Percentiles rank a stretch among this genome's conserved stretches.
Conservation (phyloP, 176 grass and related monocot species). For the Hsuehochloa calcarea region DNA sequence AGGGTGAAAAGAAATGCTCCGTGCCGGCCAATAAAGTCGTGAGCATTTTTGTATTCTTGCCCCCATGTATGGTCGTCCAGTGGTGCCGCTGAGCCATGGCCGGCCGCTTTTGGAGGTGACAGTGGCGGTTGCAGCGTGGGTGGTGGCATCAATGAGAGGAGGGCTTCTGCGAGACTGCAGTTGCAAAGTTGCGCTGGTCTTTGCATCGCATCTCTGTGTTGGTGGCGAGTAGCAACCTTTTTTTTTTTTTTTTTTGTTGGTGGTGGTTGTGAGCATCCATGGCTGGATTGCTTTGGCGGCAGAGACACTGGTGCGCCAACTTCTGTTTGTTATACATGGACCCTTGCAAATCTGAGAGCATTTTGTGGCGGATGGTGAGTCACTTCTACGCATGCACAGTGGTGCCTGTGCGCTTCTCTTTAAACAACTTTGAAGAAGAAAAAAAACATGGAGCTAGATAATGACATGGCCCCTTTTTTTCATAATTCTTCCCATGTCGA, state of each 20-base stretch:
- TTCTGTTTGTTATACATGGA: neutral
- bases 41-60: constrained; percentile 43
- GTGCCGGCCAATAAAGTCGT: constrained; percentile 9
- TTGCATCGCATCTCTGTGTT: too few species aligned
- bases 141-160: neutral
- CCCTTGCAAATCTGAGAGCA: neutral
- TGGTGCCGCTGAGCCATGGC: too few species aligned
- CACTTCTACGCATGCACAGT: neutral
- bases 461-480: neutral
- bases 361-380: neutral
- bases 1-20: neutral
- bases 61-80: neutral
- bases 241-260: too few species aligned
- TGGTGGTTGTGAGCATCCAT: too few species aligned
- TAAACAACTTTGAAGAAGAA: neutral
- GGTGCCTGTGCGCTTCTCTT: neutral
- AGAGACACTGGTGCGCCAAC: too few species aligned
- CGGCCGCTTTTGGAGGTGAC: neutral
- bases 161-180: too few species aligned
- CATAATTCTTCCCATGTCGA: neutral
- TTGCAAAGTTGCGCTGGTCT: too few species aligned
- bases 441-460: neutral
- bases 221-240: too few species aligned
- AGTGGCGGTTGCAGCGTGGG: neutral
- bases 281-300: too few species aligned